A percentile compares a stretch with the other conserved stretches of the same genome.
phyloP scores from a whole-genome alignment of 2,329 filamentous ascomycete species.

The Colletotrichum tropicale region DNA sequence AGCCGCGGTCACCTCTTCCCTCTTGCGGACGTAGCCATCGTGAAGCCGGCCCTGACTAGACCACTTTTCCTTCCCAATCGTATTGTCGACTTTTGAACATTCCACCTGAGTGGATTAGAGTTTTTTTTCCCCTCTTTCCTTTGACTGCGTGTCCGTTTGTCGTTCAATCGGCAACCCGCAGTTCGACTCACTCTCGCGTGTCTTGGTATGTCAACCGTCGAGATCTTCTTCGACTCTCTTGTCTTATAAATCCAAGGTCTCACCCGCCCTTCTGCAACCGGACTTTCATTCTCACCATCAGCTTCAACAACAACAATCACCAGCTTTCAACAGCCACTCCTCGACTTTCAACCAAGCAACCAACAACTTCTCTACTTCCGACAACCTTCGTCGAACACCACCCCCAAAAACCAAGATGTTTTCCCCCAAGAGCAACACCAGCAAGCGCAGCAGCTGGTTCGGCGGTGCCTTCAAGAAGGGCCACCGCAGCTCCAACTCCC shows the following conservation, averaged over 20 bases:
- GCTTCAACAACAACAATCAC: not conserved
- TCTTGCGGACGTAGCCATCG: slow-evolving; percentile 10
- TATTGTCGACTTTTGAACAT: not conserved
- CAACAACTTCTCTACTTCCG: not conserved
- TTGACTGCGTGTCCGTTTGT: not conserved
- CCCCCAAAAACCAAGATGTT: not conserved
- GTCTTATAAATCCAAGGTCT: slow-evolving; percentile 10
- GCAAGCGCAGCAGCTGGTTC: slow-evolving; percentile 11
- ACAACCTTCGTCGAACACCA: not conserved
- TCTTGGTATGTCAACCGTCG: not conserved
- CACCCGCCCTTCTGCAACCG: not conserved
- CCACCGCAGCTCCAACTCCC: slow-evolving; percentile 7
- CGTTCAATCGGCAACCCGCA: not conserved
- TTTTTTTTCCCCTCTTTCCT: not conserved
- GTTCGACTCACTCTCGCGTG: not conserved
- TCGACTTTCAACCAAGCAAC: not conserved
- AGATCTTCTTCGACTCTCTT: not conserved
- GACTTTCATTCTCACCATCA: not conserved
- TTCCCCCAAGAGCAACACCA: slow-evolving; percentile 3
- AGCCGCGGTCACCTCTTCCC: not conserved
- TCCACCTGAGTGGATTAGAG: not conserved
- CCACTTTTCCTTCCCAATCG: not conserved
- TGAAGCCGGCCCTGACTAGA: not conserved
- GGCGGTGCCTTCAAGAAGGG: not conserved
- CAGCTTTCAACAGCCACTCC: not conserved